Evolutionary conservation across 2,329 filamentous ascomycete genomes (phyloP), one percentile per base, ranked within the genome.

Genomic region (Scedosporium minutisporum): DNA sequence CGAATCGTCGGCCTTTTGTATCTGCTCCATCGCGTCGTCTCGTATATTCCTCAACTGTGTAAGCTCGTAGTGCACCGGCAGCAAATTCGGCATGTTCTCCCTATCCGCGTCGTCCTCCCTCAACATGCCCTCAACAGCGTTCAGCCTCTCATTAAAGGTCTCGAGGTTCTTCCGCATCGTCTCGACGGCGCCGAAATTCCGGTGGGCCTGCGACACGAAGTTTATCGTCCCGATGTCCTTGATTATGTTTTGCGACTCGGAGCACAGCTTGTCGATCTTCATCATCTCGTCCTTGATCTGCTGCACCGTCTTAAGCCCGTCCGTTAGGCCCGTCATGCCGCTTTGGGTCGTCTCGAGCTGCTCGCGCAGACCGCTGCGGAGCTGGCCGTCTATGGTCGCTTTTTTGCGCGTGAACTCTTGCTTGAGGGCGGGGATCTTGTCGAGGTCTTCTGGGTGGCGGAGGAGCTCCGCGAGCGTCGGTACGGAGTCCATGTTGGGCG

Each of bases 281-380:
- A 96, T 92, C 86, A 99, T 95, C 78, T 99, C 95, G 68, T 97
- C 93, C 75, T 96, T 96, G 77, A 97, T 97, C 69, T 89, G 85
- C 72, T 91, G 89, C 42, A 99, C 90, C 65, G 91, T 91, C 74
- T 93, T 90, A 76, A 97, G 93, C 63, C 93, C 93, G 72, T 97
- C 92, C 55, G 85, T 86, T 67, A 99, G 87, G 65, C 90, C 90
- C 67, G 80, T 88, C 87, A 99, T 96, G 73, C 95, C 95, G 68
- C 89, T 85, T 77, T 97, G 93, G 10, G 95, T 97, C 62, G 93
- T 89, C 77, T 96, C 91, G 63, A 99, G 84, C 80, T 99, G 95
- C 71, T 96, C 92, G 69, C 90, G 87, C 67, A 97, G 83, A 44
- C 91, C 93, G 74, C 87, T 87, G 67, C 93, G 90, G 63, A 99